phyloP scores from a whole-genome alignment of 2,329 filamentous ascomycete species.

The Emmonsiellopsis sp. region DNA sequence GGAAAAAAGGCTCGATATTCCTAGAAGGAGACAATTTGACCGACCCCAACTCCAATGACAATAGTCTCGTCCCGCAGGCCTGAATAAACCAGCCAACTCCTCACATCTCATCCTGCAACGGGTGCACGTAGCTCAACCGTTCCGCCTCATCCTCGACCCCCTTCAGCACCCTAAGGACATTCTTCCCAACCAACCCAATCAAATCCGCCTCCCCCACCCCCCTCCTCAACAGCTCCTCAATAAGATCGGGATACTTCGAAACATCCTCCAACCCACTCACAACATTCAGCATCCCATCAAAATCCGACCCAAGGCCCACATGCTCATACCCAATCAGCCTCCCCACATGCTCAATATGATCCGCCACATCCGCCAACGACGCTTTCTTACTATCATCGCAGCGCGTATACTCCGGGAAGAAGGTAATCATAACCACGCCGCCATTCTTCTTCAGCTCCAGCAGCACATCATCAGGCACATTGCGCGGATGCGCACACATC shows the following conservation, averaged over 20 bases:
- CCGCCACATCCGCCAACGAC: slow-evolving; percentile 67
- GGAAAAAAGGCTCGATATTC: too few species aligned
- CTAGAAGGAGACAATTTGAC: neutral
- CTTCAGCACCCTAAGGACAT: slow-evolving; percentile 75
- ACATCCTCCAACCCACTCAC: slow-evolving; percentile 77
- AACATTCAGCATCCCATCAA: slow-evolving; percentile 57
- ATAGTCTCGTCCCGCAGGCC: neutral
- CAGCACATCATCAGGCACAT: slow-evolving; percentile 79
- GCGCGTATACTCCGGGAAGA: slow-evolving; percentile 71
- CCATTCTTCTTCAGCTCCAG: slow-evolving; percentile 63
- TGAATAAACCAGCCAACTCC: neutral
- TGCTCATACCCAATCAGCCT: slow-evolving; percentile 75
- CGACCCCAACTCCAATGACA: neutral
- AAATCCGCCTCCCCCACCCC: slow-evolving; percentile 68
- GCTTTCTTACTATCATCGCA: slow-evolving; percentile 59
- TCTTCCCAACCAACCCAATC: slow-evolving; percentile 67
- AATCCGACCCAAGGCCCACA: slow-evolving; percentile 83
- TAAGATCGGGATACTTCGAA: slow-evolving; percentile 67
- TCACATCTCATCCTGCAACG: slow-evolving; percentile 1
- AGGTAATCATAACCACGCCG: slow-evolving; percentile 86
- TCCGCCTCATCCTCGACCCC: slow-evolving; percentile 53
- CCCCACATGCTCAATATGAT: slow-evolving; percentile 76
- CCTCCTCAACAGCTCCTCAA: slow-evolving; percentile 63
- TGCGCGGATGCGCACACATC: slow-evolving; percentile 79
- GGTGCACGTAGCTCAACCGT: neutral